These are phyloP conservation scores for Leccinellum luteum DNA, from an alignment of 768 basidiomycete species.

Conservation along the genomic window DNA sequence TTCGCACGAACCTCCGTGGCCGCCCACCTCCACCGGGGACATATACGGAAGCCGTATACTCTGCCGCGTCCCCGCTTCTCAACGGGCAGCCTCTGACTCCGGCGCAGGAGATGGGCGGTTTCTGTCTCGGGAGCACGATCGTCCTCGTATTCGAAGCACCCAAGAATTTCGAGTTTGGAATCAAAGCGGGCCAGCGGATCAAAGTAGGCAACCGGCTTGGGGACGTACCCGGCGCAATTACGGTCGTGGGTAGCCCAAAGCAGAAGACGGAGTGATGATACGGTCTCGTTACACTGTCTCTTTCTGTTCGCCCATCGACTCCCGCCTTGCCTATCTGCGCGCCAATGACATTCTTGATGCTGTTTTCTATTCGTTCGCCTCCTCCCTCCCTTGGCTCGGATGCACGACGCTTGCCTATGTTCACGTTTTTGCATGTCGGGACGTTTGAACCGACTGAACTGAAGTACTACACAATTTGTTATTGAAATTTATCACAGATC, in stretches of 20 bases:
- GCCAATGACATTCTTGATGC: not conserved
- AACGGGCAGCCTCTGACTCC: slow-evolving; percentile 83
- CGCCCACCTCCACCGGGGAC: slow-evolving; percentile 75
- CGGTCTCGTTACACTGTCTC: not conserved
- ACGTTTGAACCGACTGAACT: not conserved
- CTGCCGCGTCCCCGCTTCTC: slow-evolving; percentile 76
- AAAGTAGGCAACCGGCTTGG: slow-evolving; percentile 85
- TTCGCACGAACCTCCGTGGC: slow-evolving; percentile 86
- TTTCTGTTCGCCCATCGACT: not conserved
- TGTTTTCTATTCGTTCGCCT: not conserved
- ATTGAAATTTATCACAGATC: slow-evolving; percentile 7
- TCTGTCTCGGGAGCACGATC: slow-evolving; percentile 92
- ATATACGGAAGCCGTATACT: slow-evolving; percentile 90
- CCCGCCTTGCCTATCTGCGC: not conserved
- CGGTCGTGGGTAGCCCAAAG: slow-evolving; percentile 28
- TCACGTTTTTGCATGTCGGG: not conserved
- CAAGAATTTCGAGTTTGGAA: slow-evolving; percentile 69
- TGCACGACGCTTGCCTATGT: not conserved
- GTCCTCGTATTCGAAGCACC: slow-evolving; percentile 98
- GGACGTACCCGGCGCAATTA: slow-evolving; percentile 35
- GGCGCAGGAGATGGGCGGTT: slow-evolving; percentile 97
- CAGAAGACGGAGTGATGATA: slow-evolving; percentile 30
- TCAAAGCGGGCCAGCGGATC: slow-evolving; percentile 79
- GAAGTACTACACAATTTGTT: not conserved
- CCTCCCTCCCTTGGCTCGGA: not conserved